phyloP scores from a whole-genome alignment of 108 stramenopile species.

The Pseudonitzschia multistriata region DNA sequence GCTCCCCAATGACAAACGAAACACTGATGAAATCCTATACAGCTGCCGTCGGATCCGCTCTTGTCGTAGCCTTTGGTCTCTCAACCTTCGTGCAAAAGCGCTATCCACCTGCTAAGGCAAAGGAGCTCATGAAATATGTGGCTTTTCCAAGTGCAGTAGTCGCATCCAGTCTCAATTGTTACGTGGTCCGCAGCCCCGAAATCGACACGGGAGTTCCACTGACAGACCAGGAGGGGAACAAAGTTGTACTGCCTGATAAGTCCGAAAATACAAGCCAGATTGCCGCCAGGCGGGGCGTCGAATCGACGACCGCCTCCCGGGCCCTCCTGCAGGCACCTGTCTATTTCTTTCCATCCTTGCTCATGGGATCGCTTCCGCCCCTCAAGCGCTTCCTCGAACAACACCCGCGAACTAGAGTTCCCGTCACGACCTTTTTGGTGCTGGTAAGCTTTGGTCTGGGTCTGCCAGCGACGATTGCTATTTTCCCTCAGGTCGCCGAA shows the following conservation, averaged over 20 bases:
- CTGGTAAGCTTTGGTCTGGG: slow-evolving; percentile 80
- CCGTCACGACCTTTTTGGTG: slow-evolving; percentile 77
- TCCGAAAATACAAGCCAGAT: slow-evolving; percentile 48
- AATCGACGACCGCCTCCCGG: slow-evolving; percentile 72
- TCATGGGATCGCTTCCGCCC: slow-evolving; percentile 42
- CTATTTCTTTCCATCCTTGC: slow-evolving; percentile 76
- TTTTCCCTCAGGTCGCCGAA: slow-evolving; percentile 81
- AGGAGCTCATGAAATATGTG: slow-evolving; percentile 67
- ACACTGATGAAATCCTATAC: slow-evolving; percentile 80
- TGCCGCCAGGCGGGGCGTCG: slow-evolving; percentile 75
- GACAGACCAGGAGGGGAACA: slow-evolving; percentile 43
- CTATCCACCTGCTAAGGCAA: slow-evolving; percentile 53
- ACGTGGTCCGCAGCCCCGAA: slow-evolving; percentile 84
- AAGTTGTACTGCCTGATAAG: slow-evolving; percentile 36
- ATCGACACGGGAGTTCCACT: slow-evolving; percentile 76
- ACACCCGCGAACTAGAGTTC: slow-evolving; percentile 61
- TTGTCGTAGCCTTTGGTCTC: slow-evolving; percentile 81
- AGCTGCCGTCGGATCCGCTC: slow-evolving; percentile 77
- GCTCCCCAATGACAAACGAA: slow-evolving; percentile 72
- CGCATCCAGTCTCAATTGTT: slow-evolving; percentile 83
- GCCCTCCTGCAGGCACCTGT: slow-evolving; percentile 83
- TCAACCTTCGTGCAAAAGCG: slow-evolving; percentile 66
- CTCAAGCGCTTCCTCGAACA: slow-evolving; percentile 29
- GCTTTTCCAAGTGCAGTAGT: slow-evolving; percentile 85
- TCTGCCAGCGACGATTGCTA: slow-evolving; percentile 78